Base-by-base conservation (phyloP, 2,329 filamentous ascomycete species). In the Verticillium isaacii region DNA sequence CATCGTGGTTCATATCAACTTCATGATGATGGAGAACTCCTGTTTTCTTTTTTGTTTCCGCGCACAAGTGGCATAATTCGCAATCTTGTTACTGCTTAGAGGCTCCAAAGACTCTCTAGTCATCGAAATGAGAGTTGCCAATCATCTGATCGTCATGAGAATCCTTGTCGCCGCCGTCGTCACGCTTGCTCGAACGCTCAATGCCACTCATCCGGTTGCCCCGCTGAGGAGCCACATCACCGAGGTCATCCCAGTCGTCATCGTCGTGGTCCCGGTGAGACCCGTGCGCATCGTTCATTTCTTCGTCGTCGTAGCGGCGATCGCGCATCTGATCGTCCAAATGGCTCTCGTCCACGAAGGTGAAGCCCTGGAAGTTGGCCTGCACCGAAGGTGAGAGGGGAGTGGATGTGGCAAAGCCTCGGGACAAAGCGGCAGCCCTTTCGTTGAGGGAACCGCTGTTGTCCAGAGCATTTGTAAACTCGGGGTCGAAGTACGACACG, bases 291-390 rank as follows among this genome's bases (percentile, higher is more conserved):
- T 88, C 84, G 61, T 85, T 80, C 85, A 88, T 87, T 65, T 89
- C 85, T 58, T 83, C 79, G 59, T 82, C 78, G 60, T 74, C 75
- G 63, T 78, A 70, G 60, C 72, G 69, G 58, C 80, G 77, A 63
- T 81, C 81, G 61, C 78, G 77, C 86, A 92, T 93, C 67, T 95
- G 89, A 65, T 94, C 92, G 59, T 98, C 93, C 61, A 99, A 88
- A 2, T 92, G 91, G 71, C 92, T 97, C 78, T 98, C 94, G 69
- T 98, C 95, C n/a, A 98, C 95, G 74, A 96, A 99, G 0, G 95
- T 99, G 76, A 99, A 99, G 37, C 95, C 95, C 71, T 95, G 92
- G 81, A 99, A 99, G 72, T 98, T 97, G 65, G 94, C 95, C 77
- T 99, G 95, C 77, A 97, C 93, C 2, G 92, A 96, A 0, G 95